phyloP scores from a whole-genome alignment of 2,329 filamentous ascomycete genomes.

The Arthrobotrys conoides region DNA sequence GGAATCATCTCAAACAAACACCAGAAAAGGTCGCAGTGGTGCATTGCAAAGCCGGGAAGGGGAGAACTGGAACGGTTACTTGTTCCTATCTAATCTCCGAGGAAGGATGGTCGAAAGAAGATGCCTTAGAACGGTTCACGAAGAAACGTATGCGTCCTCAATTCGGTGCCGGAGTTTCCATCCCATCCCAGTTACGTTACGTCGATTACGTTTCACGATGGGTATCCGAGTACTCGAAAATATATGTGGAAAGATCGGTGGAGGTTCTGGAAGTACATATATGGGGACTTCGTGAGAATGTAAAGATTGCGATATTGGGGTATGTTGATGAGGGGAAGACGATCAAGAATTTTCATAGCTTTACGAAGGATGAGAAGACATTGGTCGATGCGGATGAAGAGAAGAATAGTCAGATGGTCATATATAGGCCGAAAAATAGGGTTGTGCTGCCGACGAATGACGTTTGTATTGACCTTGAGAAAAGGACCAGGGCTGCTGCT shows the following conservation, averaged over 20 bases:
- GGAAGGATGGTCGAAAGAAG: constrained; percentile 77
- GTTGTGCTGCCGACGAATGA: constrained; percentile 84
- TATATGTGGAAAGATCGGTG: constrained; percentile 84
- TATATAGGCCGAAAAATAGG: constrained; percentile 79
- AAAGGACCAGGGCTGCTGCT: constrained; percentile 82
- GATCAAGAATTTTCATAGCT: constrained; percentile 87
- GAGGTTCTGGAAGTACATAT: constrained; percentile 91
- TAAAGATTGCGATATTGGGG: constrained; percentile 87
- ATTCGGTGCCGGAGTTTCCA: constrained; percentile 91
- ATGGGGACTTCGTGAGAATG: constrained; percentile 88
- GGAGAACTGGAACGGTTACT: constrained; percentile 86
- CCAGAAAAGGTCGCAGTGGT: constrained; percentile 82
- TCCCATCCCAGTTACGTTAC: constrained; percentile 91
- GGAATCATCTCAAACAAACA: constrained; percentile 80
- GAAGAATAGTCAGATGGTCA: constrained; percentile 73
- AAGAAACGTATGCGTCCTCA: constrained; percentile 87
- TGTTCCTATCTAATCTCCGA: constrained; percentile 93
- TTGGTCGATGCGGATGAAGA: constrained; percentile 72
- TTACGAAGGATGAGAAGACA: constrained; percentile 79
- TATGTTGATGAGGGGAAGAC: constrained; percentile 86
- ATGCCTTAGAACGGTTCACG: constrained; percentile 79
- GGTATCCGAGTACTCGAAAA: constrained; percentile 74
- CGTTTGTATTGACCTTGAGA: constrained; percentile 89
- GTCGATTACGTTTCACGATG: constrained; percentile 82
- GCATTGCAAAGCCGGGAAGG: constrained; percentile 97